Conservation (phyloP, 2,329 filamentous ascomycete genomes). For the Davidsoniella virescens region DNA sequence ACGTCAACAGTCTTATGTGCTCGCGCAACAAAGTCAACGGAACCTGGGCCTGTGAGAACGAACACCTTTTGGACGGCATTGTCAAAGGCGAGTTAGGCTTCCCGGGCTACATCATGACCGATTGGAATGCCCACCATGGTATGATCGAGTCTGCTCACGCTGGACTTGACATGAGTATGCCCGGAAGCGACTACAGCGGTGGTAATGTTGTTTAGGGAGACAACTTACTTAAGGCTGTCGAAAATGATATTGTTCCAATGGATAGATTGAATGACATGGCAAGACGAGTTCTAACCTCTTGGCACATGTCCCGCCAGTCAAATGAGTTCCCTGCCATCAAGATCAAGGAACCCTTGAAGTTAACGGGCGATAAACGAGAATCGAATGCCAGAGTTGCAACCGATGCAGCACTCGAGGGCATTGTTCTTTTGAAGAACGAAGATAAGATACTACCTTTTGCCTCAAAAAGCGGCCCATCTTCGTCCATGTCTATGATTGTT, state of each 20-base stretch:
- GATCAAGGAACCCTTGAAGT: constrained; percentile 16
- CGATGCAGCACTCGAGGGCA: constrained; percentile 37
- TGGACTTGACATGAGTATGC: constrained; percentile 72
- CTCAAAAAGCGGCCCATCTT: constrained; percentile 28
- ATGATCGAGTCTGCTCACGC: constrained; percentile 31
- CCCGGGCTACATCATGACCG: constrained; percentile 37
- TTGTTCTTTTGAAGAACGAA: constrained; percentile 53
- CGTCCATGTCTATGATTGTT: background rate
- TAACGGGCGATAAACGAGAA: background rate
- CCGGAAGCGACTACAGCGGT: constrained; percentile 44
- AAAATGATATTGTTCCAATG: constrained; percentile 39
- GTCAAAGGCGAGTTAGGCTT: constrained; percentile 52
- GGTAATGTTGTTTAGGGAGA: constrained; percentile 39
- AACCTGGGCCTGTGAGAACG: constrained; percentile 51
- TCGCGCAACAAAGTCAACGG: constrained; percentile 58
- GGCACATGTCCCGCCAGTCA: constrained; percentile 41
- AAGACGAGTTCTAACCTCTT: constrained; percentile 44
- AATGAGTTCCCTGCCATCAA: constrained; percentile 34
- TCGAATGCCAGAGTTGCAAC: constrained; percentile 36
- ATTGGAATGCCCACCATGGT: background rate
- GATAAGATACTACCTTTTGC: constrained; percentile 39
- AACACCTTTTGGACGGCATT: constrained; percentile 40
- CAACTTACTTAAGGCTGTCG: constrained; percentile 34
- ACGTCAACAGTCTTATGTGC: constrained; percentile 54
- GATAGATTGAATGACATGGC: constrained; percentile 52